phyloP scores from a whole-genome alignment of 345 rosid species.

The Euphorbia peplus region DNA sequence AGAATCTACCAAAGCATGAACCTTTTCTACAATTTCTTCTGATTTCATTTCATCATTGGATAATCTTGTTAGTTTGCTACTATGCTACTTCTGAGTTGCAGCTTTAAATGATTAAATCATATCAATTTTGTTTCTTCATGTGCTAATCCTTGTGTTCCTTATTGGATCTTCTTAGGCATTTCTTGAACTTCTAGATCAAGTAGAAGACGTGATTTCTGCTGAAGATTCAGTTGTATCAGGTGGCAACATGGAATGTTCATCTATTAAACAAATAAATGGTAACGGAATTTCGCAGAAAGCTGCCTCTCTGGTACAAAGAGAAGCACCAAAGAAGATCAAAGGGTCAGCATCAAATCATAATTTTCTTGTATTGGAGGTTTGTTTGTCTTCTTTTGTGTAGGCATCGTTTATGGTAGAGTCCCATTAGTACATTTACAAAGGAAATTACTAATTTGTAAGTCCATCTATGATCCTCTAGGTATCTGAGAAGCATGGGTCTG shows the following conservation, averaged over 20 bases:
- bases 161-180: constrained; percentile 50
- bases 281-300: constrained; percentile 20
- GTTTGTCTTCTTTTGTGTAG: background rate
- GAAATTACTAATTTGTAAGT: constrained; percentile 16
- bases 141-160: constrained; percentile 9
- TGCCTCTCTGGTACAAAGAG: constrained; percentile 26
- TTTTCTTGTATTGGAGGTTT: constrained; percentile 92
- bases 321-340: constrained; percentile 20
- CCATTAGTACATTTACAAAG: background rate
- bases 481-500: constrained; percentile 54
- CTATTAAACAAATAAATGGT: constrained; percentile 33
- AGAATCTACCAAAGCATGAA: background rate
- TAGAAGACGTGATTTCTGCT: constrained; percentile 78
- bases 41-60: background rate
- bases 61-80: background rate
- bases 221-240: constrained; percentile 50
- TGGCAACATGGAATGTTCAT: constrained; percentile 33
- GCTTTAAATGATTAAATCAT: background rate
- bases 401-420: background rate
- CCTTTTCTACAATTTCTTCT: background rate
- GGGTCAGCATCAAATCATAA: constrained; percentile 29
- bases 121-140: background rate
- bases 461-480: constrained; percentile 47
- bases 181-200: constrained; percentile 90
- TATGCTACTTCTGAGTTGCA: background rate